Base-by-base conservation (phyloP, 345 rosid genomes). In the Fremontodendron californicum region DNA sequence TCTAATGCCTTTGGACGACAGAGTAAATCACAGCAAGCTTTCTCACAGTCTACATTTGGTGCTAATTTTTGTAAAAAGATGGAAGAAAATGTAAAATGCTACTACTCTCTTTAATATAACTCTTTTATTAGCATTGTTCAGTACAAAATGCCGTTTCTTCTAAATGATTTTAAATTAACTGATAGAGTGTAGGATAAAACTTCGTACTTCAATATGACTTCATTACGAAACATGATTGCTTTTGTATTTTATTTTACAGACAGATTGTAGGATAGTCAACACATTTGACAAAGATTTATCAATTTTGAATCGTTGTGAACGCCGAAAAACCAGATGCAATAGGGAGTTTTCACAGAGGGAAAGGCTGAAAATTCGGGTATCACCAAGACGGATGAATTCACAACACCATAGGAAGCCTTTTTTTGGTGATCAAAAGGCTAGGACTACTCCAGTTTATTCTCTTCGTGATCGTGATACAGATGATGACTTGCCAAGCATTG, bases 11-110 rank as follows among this genome's bases (percentile, higher is more conserved):
- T 61, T 75, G 81, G 80, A 74, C 79, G 74, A 71, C 79, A 78
- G 76, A 77, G 31, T 71, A 46, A 81, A 70, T 76, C 82, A 75
- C 71, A 83, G n/a, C 80, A 81, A 76, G 87, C 74, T 63, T 75
- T 64, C 57, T 51, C 85, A 15, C 83, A 79, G 63, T 83, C 92
- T 16, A 73, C 85, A 19, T 91, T 90, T 80, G 71, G 83, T 69
- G 27, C 78, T 49, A 12, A 48, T 69, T 87, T 91, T 72, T 46
- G 74, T 75, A 82, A 72, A 71, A 84, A 69, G 83, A 80, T 89
- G 63, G 90, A 87, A 55, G 84, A 80, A 16, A 81, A 86, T 70
- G 98, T 91, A 88, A 77, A 86, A 74, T 77, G 75, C 63, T 65
- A 77, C 74, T 69, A 15, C 72, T 54, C 35, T 75, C 29, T 58